phyloP scores from a whole-genome alignment of 306 rosid genomes.

The Citrullus colocynthis region DNA sequence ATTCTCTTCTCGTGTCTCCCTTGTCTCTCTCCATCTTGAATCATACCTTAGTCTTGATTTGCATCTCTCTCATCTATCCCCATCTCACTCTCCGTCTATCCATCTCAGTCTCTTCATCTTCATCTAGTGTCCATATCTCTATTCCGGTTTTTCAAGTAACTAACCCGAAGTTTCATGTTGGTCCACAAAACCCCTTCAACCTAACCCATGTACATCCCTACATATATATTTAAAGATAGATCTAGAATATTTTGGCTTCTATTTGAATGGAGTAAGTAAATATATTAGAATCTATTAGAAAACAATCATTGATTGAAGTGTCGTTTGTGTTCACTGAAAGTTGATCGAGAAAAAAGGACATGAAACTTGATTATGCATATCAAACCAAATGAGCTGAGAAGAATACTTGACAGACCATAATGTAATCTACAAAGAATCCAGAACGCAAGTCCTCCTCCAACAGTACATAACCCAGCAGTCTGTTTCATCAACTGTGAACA shows the following conservation, averaged over 20 bases:
- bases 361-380: not conserved
- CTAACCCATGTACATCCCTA: not conserved
- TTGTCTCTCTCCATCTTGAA: no score
- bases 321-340: not conserved
- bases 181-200: no score
- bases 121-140: no score
- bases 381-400: not conserved
- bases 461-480: slow-evolving; percentile 66
- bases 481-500: slow-evolving; percentile 82
- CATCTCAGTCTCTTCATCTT: no score
- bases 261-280: not conserved
- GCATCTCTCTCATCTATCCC: no score
- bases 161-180: no score
- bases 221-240: not conserved
- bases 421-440: slow-evolving; percentile 88
- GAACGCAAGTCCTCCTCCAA: slow-evolving; percentile 78
- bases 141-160: no score
- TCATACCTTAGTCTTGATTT: no score
- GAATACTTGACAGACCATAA: slow-evolving; percentile 41
- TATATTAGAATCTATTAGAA: not conserved
- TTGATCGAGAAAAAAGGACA: not conserved
- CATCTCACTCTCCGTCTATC: no score
- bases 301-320: not conserved
- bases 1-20: no score
- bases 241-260: not conserved